Evolutionary conservation across 1,284 basidiomycete genomes (phyloP).

Genomic region (Cronartium quercuum): DNA sequence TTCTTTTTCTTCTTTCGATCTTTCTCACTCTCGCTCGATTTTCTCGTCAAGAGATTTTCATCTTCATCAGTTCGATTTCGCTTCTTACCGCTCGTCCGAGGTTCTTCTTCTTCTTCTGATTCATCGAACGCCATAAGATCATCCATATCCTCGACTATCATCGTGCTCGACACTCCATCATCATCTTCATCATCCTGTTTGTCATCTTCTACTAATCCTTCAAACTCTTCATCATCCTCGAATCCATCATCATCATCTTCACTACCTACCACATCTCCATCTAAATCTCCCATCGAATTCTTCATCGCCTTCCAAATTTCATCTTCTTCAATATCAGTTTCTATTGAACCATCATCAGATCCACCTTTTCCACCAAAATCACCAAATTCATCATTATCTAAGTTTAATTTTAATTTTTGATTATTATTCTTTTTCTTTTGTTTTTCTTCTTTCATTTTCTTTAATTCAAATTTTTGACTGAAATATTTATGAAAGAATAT

Average conservation of each 20-base stretch:
- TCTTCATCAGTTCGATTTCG: background rate
- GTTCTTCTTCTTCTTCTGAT: background rate
- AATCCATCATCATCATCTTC: constrained; percentile 7
- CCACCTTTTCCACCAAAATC: constrained; percentile 48
- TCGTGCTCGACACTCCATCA: constrained; percentile 1
- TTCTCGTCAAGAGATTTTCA: background rate
- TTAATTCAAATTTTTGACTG: constrained; percentile 50
- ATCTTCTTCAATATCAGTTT: constrained; percentile 45
- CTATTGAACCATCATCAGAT: constrained; percentile 47
- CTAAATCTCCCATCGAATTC: constrained; percentile 47
- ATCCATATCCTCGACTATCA: background rate
- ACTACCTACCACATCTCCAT: constrained; percentile 15
- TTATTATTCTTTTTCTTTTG: constrained; percentile 42
- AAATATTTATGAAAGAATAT: constrained; percentile 53
- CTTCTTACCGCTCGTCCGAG: background rate
- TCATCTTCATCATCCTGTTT: constrained; percentile 13
- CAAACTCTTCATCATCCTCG: background rate
- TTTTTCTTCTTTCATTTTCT: constrained; percentile 43
- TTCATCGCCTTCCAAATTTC: constrained; percentile 53
- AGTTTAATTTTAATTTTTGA: constrained; percentile 39
- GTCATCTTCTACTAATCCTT: background rate
- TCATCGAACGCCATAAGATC: background rate
- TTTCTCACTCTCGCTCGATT: background rate
- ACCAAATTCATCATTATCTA: constrained; percentile 50
- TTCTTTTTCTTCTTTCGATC: background rate